Evolutionary conservation across 1,284 basidiomycete species (phyloP).

Genomic region (Schizophyllum commune): DNA sequence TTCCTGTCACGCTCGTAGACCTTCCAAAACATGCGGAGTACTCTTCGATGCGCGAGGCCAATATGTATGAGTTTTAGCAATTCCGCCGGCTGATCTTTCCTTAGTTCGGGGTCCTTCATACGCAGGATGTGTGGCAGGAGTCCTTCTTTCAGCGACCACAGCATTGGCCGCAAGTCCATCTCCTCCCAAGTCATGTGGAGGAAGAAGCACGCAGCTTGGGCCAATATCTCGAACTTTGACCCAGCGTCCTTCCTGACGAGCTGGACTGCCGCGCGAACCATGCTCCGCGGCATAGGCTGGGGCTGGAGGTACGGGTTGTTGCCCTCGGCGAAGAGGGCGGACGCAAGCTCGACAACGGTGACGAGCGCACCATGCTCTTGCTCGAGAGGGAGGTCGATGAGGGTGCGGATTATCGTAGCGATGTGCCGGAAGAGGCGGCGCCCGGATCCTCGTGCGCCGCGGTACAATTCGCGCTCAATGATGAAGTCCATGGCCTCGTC

Average conservation of each 20-base stretch:
- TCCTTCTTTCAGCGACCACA: background rate
- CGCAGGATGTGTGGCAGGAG: background rate
- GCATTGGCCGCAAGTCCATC: background rate
- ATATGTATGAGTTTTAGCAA: background rate
- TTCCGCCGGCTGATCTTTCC: background rate
- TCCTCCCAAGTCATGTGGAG: background rate
- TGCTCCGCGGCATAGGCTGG: background rate
- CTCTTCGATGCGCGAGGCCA: background rate
- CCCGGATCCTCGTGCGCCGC: too few relatives aligned
- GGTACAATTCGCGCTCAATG: background rate
- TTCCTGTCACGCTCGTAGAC: background rate
- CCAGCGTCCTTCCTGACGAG: background rate
- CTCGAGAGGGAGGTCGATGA: background rate
- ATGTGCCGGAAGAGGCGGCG: background rate
- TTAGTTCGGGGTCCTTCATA: background rate
- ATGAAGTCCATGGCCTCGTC: background rate
- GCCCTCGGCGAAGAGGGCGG: background rate
- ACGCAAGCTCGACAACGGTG: background rate
- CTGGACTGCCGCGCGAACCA: background rate
- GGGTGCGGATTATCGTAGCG: background rate
- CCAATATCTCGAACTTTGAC: background rate
- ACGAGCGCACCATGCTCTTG: background rate
- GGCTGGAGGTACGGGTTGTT: background rate
- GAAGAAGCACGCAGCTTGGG: background rate
- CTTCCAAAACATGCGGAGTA: background rate